Conservation (phyloP, 192 early-diverging fungal genomes). For the Geranomyces variabilis region DNA sequence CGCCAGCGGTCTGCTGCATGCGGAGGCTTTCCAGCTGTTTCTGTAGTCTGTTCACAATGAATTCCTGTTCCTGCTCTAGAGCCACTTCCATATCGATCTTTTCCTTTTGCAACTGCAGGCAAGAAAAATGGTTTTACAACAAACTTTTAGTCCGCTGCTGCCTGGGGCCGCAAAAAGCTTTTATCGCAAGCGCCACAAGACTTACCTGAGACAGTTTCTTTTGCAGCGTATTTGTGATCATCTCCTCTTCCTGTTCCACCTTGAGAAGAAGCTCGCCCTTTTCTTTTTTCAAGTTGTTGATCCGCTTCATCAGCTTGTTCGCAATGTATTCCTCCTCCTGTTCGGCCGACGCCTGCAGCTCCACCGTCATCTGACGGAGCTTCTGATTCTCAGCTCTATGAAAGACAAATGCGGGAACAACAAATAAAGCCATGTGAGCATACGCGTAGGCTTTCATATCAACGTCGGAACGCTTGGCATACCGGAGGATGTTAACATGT, state of each 20-base stretch:
- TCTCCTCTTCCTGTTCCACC: slow-evolving; percentile 82
- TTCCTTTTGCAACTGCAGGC: slow-evolving; percentile 77
- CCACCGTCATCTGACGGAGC: slow-evolving; percentile 38
- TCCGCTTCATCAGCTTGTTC: slow-evolving; percentile 74
- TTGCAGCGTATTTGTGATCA: slow-evolving; percentile 77
- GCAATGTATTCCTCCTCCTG: slow-evolving; percentile 71
- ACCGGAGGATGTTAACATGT: slow-evolving; percentile 46
- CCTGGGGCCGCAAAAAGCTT: neutral
- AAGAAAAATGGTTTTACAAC: neutral
- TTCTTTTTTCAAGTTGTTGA: slow-evolving; percentile 76
- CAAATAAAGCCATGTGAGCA: no score
- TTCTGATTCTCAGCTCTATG: slow-evolving; percentile 41
- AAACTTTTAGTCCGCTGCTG: no score
- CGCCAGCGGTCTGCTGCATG: slow-evolving; percentile 24
- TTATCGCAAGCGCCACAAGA: neutral
- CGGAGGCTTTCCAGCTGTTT: slow-evolving; percentile 72
- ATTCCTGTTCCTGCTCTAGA: slow-evolving; percentile 90
- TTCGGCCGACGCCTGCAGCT: slow-evolving; percentile 46
- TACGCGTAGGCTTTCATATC: neutral
- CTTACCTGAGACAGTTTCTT: slow-evolving; percentile 61
- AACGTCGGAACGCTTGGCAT: neutral
- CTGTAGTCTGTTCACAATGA: slow-evolving; percentile 86
- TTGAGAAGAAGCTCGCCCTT: slow-evolving; percentile 74
- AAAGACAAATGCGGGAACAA: neutral
- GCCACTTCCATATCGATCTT: slow-evolving; percentile 89